A percentile compares a stretch with the other conserved stretches of the same genome.
Conservation (phyloP, 2,329 filamentous ascomycete genomes). For the Trichoderma sp. region DNA sequence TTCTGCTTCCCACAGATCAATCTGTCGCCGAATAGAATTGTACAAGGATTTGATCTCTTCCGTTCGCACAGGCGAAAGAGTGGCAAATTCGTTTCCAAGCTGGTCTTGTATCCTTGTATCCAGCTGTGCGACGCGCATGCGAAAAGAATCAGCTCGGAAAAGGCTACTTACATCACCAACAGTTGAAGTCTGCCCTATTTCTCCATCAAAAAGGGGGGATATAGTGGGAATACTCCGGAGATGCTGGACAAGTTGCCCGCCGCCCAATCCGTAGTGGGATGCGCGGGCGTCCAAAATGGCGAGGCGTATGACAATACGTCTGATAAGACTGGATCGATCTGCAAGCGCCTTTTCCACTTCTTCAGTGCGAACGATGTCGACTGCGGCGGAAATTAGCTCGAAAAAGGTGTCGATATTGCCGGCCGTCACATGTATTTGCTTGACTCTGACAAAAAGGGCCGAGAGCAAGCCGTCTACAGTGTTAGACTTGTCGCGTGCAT, state of each 20-base stretch:
- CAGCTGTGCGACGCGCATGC: background rate
- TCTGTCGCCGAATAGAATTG: background rate
- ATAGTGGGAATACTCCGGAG: background rate
- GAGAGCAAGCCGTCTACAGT: background rate
- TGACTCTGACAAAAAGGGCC: background rate
- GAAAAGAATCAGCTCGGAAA: background rate
- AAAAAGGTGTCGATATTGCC: background rate
- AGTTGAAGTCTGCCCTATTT: background rate
- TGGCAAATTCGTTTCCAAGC: background rate
- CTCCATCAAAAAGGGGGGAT: background rate
- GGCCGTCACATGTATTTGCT: background rate
- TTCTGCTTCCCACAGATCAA: background rate
- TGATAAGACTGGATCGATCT: background rate
- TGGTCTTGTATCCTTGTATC: conserved; percentile 2
- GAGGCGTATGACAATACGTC: background rate
- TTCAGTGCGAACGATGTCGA: background rate
- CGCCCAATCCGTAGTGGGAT: background rate
- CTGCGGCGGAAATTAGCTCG: background rate
- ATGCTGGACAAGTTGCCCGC: background rate
- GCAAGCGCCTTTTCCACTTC: background rate
- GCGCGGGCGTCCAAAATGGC: background rate
- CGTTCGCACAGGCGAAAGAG: background rate
- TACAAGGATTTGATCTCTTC: conserved; percentile 1
- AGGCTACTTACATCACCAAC: background rate
- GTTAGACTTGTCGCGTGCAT: background rate